A percentile compares a stretch with the other conserved stretches of the same genome.
Conservation (phyloP, 306 rosid species). For the Vachellia collinsii region DNA sequence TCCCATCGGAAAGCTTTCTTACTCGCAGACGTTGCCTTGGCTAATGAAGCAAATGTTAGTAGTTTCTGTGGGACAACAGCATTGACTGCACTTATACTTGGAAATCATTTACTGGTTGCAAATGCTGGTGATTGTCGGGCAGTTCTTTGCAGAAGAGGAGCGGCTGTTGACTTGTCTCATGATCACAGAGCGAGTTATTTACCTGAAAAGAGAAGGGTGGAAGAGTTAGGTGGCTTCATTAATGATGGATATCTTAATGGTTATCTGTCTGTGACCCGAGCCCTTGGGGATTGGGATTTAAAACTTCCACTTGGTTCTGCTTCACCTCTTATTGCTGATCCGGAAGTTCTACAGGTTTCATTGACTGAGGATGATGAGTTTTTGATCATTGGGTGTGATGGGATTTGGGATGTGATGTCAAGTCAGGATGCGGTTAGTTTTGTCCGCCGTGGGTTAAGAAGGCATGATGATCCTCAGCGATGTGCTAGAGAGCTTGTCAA, state of each 20-base stretch:
- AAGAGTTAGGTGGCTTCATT: conserved; percentile 65
- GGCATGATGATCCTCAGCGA: conserved; percentile 79
- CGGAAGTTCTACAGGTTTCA: conserved; percentile 64
- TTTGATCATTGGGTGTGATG: conserved; percentile 87
- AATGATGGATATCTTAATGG: conserved; percentile 70
- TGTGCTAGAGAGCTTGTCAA: conserved; percentile 77
- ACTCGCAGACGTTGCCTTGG: conserved; percentile 81
- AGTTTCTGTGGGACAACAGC: conserved; percentile 91
- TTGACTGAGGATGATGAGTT: conserved; percentile 86
- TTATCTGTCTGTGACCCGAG: conserved; percentile 72
- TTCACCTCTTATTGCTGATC: conserved; percentile 88
- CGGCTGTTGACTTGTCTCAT: conserved; percentile 77
- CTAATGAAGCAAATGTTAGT: conserved; percentile 62
- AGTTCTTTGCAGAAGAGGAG: conserved; percentile 84
- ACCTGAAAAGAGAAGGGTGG: conserved; percentile 72
- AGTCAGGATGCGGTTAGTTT: conserved; percentile 90
- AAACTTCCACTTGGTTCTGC: conserved; percentile 68
- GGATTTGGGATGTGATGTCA: conserved; percentile 85
- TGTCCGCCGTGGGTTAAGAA: conserved; percentile 80
- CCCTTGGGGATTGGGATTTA: conserved; percentile 89
- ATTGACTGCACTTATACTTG: conserved; percentile 79
- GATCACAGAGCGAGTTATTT: conserved; percentile 70
- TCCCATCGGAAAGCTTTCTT: conserved; percentile 76
- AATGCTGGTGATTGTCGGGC: conserved; percentile 98
- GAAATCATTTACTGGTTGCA: conserved; percentile 84